Evolutionary conservation across 768 basidiomycete genomes (phyloP).

Genomic region (Inosperma sp.): DNA sequence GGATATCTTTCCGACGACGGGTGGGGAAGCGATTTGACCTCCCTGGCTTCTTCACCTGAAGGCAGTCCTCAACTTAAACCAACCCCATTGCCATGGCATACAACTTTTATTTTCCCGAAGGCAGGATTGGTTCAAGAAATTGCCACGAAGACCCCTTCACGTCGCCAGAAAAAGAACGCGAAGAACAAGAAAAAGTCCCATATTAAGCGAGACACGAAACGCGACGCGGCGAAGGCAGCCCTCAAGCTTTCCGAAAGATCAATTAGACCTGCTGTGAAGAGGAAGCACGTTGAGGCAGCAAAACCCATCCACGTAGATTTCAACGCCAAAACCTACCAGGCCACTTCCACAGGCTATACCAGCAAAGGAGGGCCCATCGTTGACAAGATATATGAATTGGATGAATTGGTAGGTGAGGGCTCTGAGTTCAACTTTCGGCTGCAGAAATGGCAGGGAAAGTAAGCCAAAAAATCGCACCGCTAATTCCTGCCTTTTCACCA

Average conservation of each 20-base stretch:
- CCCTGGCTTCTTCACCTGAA: too few species aligned
- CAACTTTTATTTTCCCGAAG: too few species aligned
- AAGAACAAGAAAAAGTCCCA: not conserved
- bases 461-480: too few species aligned
- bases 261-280: not conserved
- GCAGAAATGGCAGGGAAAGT: not conserved
- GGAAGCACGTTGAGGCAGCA: not conserved
- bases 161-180: not conserved
- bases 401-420: not conserved
- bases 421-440: not conserved
- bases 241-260: not conserved
- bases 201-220: not conserved
- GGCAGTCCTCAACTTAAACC: too few species aligned
- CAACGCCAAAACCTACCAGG: not conserved
- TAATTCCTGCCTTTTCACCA: not conserved
- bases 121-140: too few species aligned
- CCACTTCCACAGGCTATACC: not conserved
- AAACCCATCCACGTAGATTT: not conserved
- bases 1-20: too few species aligned
- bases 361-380: not conserved
- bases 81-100: too few species aligned
- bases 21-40: too few species aligned
- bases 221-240: not conserved
- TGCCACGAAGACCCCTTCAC: too few species aligned
- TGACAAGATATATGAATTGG: not conserved